Evolutionary conservation across 257 asterid genomes (phyloP).

Genomic region (Nicotiana sylvestris): DNA sequence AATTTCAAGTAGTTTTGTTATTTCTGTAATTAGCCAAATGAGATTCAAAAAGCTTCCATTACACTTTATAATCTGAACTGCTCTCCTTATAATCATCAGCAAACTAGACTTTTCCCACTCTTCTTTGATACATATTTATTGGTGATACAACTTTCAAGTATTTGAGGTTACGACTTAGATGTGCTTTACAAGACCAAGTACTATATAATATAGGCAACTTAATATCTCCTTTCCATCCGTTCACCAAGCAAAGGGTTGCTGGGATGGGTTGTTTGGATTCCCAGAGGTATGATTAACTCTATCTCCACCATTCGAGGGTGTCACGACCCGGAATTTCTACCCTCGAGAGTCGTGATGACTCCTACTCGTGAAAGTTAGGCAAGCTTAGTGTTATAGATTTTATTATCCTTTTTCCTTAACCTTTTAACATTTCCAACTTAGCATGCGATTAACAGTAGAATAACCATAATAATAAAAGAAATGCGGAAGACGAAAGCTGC

Average conservation of each 20-base stretch:
- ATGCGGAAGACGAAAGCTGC: too few species aligned
- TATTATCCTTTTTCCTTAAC: too few species aligned
- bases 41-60: background rate
- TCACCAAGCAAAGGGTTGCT: slow-evolving; percentile 33
- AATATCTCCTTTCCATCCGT: slow-evolving; percentile 46
- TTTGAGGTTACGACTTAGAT: slow-evolving; percentile 72
- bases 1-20: background rate
- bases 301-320: too few species aligned
- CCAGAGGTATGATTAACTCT: slow-evolving; percentile 62
- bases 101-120: background rate
- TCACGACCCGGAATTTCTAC: too few species aligned
- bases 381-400: too few species aligned
- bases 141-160: slow-evolving; percentile 56
- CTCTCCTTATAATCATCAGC: too few species aligned
- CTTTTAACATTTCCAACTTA: too few species aligned
- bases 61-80: background rate
- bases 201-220: slow-evolving; percentile 55
- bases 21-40: background rate
- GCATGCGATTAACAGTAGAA: too few species aligned
- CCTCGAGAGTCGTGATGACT: too few species aligned
- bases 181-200: slow-evolving; percentile 90
- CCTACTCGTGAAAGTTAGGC: too few species aligned
- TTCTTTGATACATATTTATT: background rate
- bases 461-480: too few species aligned
- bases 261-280: slow-evolving; percentile 74